Base-by-base conservation (phyloP, 805 yeast genomes). In the Hanseniaspora taiwanica region DNA sequence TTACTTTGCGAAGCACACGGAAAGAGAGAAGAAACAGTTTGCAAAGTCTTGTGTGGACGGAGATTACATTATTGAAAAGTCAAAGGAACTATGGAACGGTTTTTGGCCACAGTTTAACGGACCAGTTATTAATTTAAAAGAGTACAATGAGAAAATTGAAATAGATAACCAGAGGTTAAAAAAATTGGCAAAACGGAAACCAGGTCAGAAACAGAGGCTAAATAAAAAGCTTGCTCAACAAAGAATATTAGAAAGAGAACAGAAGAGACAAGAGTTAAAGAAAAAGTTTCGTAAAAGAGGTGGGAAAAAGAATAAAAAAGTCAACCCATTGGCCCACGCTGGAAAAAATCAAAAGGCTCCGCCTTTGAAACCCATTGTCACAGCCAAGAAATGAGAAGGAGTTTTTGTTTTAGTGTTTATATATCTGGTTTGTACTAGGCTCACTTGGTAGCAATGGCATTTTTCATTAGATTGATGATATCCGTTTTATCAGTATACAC, bases 251-350 rank as follows among this genome's bases (percentile, higher is more conserved):
- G 54, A 49, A 35, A 55, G 64, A 37, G 47, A 47, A 35, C 45
- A 44, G 19, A 44, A 43, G 40, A 51, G 41, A 3, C 40, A 45
- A 19, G 53, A 50, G 34, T 41, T 52, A 2, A 59, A 59, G 45
- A 59, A 59, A 47, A 53, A 48, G 42, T 56, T 58, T 37, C 58
- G 54, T 39, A 56, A 53, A 40, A 55, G 64, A 41, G 64, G 64
- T 41, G 64, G 64, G 19, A 58, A 57, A 39, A 57, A 58, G 43
- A 58, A 58, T 37, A 29, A 29, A 29, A 29, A 29, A 16, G 9
- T 16, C 13, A n/a, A 16, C 3, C 18, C 33, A 9, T 29, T 29
- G 14, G 33, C 33, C 13, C 33, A 29, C 17, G 33, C 33, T n/a
- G 33, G 33, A 8, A 29, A 29, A 29, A 16, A 29, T 23, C 25